Base-by-base conservation (phyloP, 176 grass and related monocot species). In the Tillandsia fasciculata region DNA sequence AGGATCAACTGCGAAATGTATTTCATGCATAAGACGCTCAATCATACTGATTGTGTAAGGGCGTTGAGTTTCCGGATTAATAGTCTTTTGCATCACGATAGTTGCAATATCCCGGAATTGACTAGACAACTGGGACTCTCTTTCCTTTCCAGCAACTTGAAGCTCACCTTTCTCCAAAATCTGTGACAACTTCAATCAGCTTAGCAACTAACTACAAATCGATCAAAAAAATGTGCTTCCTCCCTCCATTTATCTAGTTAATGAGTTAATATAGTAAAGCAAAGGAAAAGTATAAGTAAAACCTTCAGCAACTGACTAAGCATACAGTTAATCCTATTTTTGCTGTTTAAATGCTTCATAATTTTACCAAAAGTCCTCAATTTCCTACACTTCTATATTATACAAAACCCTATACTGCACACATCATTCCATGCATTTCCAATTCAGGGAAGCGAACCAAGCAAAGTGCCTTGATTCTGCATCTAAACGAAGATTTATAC, bases 41-140 rank as follows among this genome's bases (percentile, higher is more conserved):
- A 92, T 90, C 93, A 96, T 96, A 52, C 78, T 92, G 67, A 92
- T 90, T 53, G 93, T 96, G 79, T 90, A 96, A 63, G 93, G 93
- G 26, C 81, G 81, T 3, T 88, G 70, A 22, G 93, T 96, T 13
- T 92, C 86, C 1, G 93, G 68, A 70, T 81, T 87, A 72, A 92
- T 89, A 10, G 93, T 96, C 81, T 96, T 96, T 70, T 96, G 85
- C 89, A 96, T 92, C 13, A 96, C 81, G 24, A 92, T 92, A 47
- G 93, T 96, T 59, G 93, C 93, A 78, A 96, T 90, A 77, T 96
- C 93, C 48, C 86, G 72, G 75, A 96, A 96, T 74, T 96, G 89
- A 53, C 64, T 81, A 26, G 93, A 90, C 12, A 92, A 77, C 64
- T 91, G 85, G 12, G 86, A 90, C 63, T 96, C 93, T 70, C 93